A percentile compares a stretch with the other conserved stretches of the same genome.
Evolutionary conservation across 805 yeast species (phyloP).

Genomic region (Wickerhamiella australiensis): DNA sequence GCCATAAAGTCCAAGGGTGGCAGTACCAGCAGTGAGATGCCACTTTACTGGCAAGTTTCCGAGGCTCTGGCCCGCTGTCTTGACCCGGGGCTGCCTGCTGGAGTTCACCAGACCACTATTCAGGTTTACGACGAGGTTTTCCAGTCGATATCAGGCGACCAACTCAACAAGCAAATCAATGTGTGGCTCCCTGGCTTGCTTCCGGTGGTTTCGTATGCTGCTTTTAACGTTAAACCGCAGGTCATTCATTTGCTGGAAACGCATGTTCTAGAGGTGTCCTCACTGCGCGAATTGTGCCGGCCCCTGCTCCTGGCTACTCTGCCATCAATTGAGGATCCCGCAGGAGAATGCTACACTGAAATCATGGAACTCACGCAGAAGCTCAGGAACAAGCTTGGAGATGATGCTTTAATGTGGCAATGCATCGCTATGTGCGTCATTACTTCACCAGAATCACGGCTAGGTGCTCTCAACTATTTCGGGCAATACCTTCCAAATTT

Average conservation of each 20-base stretch:
- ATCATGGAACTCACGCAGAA: slow-evolving; percentile 48
- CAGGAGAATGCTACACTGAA: slow-evolving; percentile 64
- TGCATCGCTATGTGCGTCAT: slow-evolving; percentile 62
- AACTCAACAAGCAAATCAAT: slow-evolving; percentile 43
- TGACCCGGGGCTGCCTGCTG: slow-evolving; percentile 75
- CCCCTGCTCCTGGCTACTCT: slow-evolving; percentile 64
- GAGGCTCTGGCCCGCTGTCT: slow-evolving; percentile 66
- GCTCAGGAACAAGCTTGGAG: slow-evolving; percentile 43
- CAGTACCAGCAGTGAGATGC: slow-evolving; percentile 39
- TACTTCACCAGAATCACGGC: slow-evolving; percentile 62
- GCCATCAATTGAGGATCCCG: slow-evolving; percentile 87
- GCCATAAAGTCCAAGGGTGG: slow-evolving; percentile 38
- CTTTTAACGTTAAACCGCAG: slow-evolving; percentile 76
- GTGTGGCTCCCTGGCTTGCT: slow-evolving; percentile 90
- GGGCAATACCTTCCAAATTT: slow-evolving; percentile 47
- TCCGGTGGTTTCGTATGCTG: slow-evolving; percentile 78
- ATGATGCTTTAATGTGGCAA: slow-evolving; percentile 80
- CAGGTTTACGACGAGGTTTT: slow-evolving; percentile 66
- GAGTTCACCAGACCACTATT: slow-evolving; percentile 84
- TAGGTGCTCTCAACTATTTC: slow-evolving; percentile 77
- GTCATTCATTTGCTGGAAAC: slow-evolving; percentile 50
- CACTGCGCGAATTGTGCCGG: slow-evolving; percentile 46
- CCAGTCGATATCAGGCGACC: slow-evolving; percentile 43
- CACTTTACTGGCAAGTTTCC: slow-evolving; percentile 54
- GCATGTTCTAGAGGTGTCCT: slow-evolving; percentile 41